These are phyloP conservation scores for Spergularia marina DNA, from an alignment of 148 eudicot genomes.

Conservation along the genomic window DNA sequence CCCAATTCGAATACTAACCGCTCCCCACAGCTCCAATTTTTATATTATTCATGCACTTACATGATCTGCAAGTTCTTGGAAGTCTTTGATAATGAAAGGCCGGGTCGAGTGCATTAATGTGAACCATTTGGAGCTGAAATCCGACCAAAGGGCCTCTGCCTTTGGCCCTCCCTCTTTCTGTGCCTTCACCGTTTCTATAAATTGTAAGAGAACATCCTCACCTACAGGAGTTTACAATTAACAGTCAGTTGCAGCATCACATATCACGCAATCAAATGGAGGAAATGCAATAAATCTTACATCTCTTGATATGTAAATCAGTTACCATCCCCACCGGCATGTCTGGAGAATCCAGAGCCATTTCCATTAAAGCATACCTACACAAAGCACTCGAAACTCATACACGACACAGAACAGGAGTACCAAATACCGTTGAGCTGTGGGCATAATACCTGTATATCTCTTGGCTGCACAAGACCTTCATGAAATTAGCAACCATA, in stretches of 20 bases:
- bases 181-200: conserved; percentile 43
- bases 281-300: conserved; percentile 26
- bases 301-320: conserved; percentile 58
- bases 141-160: conserved; percentile 66
- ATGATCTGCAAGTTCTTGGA: conserved; percentile 67
- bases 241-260: not conserved
- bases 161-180: conserved; percentile 41
- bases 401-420: not conserved
- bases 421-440: not conserved
- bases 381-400: not conserved
- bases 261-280: too few relatives aligned
- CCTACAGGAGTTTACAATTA: conserved; percentile 32
- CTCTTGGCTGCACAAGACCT: conserved; percentile 70
- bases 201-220: conserved; percentile 49
- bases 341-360: conserved; percentile 70
- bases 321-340: conserved; percentile 82
- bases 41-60: conserved; percentile 28
- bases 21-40: too few relatives aligned
- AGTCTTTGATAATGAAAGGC: conserved; percentile 58
- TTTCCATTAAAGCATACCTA: conserved; percentile 84
- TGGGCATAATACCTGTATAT: conserved; percentile 50
- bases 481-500: conserved; percentile 63
- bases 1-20: too few relatives aligned
- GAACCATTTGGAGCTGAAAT: conserved; percentile 80
- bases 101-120: conserved; percentile 70